Conservation (phyloP, 345 rosid species). For the Geranium brycei region DNA sequence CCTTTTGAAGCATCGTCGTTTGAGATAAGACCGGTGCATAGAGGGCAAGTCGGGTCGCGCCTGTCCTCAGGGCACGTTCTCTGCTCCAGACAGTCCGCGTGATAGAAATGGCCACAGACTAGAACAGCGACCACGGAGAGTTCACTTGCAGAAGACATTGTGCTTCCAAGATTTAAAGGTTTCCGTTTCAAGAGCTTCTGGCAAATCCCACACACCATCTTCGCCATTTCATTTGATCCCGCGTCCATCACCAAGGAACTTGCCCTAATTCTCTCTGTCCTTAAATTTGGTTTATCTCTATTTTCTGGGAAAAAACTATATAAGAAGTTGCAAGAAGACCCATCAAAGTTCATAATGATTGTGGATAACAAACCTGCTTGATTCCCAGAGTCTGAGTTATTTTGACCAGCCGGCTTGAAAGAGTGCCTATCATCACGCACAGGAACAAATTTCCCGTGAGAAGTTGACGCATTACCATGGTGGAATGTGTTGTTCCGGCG, state of each 20-base stretch:
- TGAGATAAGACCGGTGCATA: constrained; percentile 22
- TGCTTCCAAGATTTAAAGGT: constrained; percentile 27
- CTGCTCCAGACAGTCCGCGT: constrained; percentile 51
- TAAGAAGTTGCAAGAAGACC: not conserved
- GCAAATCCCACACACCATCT: constrained; percentile 43
- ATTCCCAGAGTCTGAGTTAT: constrained; percentile 17
- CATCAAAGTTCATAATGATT: not conserved
- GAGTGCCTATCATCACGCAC: constrained; percentile 23
- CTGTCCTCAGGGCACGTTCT: constrained; percentile 29
- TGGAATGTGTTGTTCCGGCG: constrained; percentile 28
- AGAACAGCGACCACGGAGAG: constrained; percentile 42
- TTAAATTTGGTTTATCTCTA: constrained; percentile 22
- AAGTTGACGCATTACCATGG: constrained; percentile 30
- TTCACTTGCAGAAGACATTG: constrained; percentile 20
- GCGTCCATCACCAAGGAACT: constrained; percentile 24
- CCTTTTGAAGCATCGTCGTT: constrained; percentile 13
- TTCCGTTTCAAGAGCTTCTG: constrained; percentile 36
- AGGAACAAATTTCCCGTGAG: constrained; percentile 29
- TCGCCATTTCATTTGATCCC: constrained; percentile 20
- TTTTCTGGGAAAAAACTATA: not conserved
- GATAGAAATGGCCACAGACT: constrained; percentile 55
- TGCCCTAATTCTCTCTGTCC: constrained; percentile 35
- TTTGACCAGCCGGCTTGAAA: constrained; percentile 27
- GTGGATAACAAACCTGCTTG: constrained; percentile 20
- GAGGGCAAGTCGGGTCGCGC: constrained; percentile 40